Base-by-base conservation (phyloP, 2,329 filamentous ascomycete genomes). In the Venturia pyrina region DNA sequence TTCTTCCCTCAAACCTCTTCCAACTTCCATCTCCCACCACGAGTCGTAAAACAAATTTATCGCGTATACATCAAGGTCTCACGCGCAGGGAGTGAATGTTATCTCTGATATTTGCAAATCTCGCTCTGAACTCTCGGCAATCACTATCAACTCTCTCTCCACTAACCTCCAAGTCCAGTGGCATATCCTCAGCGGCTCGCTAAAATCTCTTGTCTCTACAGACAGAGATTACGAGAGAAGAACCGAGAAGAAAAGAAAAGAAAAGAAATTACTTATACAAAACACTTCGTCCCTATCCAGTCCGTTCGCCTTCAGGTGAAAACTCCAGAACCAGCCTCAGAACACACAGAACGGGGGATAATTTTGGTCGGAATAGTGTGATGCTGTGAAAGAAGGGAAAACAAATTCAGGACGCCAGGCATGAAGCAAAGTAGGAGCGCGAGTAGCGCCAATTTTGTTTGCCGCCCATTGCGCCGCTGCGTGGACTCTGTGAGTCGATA, bases 291-390 rank as follows among this genome's bases (percentile, higher is more conserved):
- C 53, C 53, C 28, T 59, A 59, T 37, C 53, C 53, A 59, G 53
- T 59, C 32, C 28, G 19, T 59, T 59, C 53, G 28, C 15, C 19
- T 43, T 28, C 15, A 21, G 28, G 48, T 53, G 48, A 53, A 53
- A 59, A 59, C 53, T 59, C 53, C 53, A 59, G 53, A 59, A 59
- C 53, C 53, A 59, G 53, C 53, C 28, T 37, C n/a, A 57, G 53
- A 37, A 57, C 28, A 57, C 53, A 57, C 53, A 57, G 28, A 13
- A 28, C 28, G 48, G 48, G 43, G 32, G 13, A 37, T 19, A 57
- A 34, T 57, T 37, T 57, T 57, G 53, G 32, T 50, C 8, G 40
- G 21, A 11, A 50, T 50, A 50, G 5, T 57, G 53, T 5, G 24
- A 57, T 57, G 19, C 53, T 15, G 10, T 57, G 28, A 57, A 57